Evolutionary conservation across 306 rosid species (phyloP).

Genomic region (Rubus parviflorus): DNA sequence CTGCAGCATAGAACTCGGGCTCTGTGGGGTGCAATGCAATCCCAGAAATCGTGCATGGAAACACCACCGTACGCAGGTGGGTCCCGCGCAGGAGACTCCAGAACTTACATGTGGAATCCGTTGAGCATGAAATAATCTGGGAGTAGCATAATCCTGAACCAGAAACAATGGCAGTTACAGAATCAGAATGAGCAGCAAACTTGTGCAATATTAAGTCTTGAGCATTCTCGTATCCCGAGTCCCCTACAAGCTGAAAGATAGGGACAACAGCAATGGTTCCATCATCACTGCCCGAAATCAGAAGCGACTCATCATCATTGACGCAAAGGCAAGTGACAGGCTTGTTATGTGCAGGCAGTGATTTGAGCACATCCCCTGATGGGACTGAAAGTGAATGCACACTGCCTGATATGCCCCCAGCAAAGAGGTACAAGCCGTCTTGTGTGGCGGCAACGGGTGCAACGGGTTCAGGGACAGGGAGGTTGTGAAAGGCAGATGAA

Average conservation of each 20-base stretch:
- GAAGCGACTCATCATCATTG: constrained; percentile 57
- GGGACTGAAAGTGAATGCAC: constrained; percentile 46
- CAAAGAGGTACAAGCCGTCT: constrained; percentile 53
- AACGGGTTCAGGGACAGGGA: constrained; percentile 57
- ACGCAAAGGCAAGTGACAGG: constrained; percentile 53
- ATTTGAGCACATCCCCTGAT: constrained; percentile 49
- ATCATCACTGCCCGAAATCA: constrained; percentile 69
- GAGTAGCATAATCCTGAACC: constrained; percentile 33
- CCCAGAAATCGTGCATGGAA: constrained; percentile 51
- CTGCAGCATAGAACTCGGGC: constrained; percentile 53
- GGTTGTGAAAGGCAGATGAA: constrained; percentile 38
- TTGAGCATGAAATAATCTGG: constrained; percentile 53
- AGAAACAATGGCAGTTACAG: constrained; percentile 46
- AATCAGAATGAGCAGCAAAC: constrained; percentile 54
- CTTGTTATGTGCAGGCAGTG: constrained; percentile 39
- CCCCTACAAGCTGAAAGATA: constrained; percentile 46
- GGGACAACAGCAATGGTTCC: constrained; percentile 57
- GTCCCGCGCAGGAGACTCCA: constrained; percentile 48
- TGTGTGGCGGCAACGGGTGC: constrained; percentile 55
- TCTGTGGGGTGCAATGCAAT: constrained; percentile 41
- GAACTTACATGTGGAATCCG: constrained; percentile 61
- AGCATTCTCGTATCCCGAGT: background rate
- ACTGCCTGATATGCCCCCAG: constrained; percentile 67
- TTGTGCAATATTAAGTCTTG: constrained; percentile 31
- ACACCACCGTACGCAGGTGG: constrained; percentile 31